Base-by-base conservation (phyloP, 2,329 filamentous ascomycete genomes). In the Sclerotiophoma versabilis region DNA sequence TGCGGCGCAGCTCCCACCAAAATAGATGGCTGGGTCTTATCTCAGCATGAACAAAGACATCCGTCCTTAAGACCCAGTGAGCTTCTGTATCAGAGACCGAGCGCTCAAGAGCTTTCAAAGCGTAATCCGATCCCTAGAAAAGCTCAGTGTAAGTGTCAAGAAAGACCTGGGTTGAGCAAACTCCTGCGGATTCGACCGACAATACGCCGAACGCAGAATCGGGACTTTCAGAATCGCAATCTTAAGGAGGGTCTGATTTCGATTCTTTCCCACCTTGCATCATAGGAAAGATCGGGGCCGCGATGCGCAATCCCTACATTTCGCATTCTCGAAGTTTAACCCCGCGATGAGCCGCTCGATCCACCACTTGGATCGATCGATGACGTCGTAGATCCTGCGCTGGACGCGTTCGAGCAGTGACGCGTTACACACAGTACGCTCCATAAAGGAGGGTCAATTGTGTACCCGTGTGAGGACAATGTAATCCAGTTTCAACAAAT, bases 361-460 rank as follows among this genome's bases (percentile, higher is more conserved):
- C 51, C 34, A 46, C 49, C 36, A 49, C 32, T 54, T 38, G 15
- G 7, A 17, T 10, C 14, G 33, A n/a, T 38, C 41, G 22, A 54
- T 54, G 51, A 54, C 51, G 51, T 54, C 51, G 22, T 54, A 49
- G 51, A 54, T 45, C 49, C 22, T 33, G 38, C 27, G n/a, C 34
- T 36, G 38, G 14, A 49, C 51, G 39, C 45, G 51, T 49, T 29
- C 23, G 29, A 36, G 5, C 7, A 19, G 29, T 25, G 22, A 44
- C 48, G 48, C 32, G 48, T 44, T 33, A 44, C 48, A 33, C 9
- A 26, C 11, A 38, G 27, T 22, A 30, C 11, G 17, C n/a, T 20
- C 25, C 46, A 49, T 54, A 54, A 49, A 54, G 51, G 38, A 43
- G 22, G 15, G 33, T 30, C 30, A 41, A 20, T 23, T 15, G 25